Evolutionary conservation across 1,284 basidiomycete species (phyloP).

Genomic region (Rhodotorula sp.): DNA sequence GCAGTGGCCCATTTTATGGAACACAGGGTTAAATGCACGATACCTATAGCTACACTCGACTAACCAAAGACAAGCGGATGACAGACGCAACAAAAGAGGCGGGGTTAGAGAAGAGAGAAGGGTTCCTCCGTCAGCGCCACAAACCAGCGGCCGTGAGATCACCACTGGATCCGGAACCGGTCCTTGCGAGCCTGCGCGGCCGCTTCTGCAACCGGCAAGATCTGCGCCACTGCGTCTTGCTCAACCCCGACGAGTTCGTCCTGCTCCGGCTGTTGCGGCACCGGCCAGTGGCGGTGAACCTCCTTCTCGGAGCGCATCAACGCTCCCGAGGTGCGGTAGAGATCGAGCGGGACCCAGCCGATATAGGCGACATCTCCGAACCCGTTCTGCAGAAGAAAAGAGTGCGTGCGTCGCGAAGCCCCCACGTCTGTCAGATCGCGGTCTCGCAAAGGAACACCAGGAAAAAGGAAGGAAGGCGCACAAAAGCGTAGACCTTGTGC

Average conservation of each 20-base stretch:
- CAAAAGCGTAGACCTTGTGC: conserved; percentile 37
- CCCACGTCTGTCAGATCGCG: not conserved
- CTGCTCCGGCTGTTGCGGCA: conserved; percentile 34
- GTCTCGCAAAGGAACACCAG: not conserved
- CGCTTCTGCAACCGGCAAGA: not conserved
- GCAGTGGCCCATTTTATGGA: not conserved
- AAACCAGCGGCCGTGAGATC: too few relatives aligned
- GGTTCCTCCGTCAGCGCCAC: too few relatives aligned
- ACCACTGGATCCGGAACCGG: conserved; percentile 12
- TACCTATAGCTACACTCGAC: not conserved
- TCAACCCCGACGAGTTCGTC: conserved; percentile 45
- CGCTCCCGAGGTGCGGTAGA: conserved; percentile 26
- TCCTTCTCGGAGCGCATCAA: conserved; percentile 33
- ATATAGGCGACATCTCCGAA: conserved; percentile 39
- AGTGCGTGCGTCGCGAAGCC: not conserved
- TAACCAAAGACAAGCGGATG: not conserved
- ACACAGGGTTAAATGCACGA: not conserved
- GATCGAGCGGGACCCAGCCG: conserved; percentile 36
- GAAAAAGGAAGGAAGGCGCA: not conserved
- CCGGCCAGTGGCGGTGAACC: conserved; percentile 34
- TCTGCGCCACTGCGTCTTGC: conserved; percentile 45
- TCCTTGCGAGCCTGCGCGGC: not conserved
- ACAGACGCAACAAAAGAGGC: not conserved
- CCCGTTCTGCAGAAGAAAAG: conserved; percentile 10
- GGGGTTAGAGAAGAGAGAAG: not conserved